Conservation (phyloP, 1,284 basidiomycete genomes). For the Tilletiopsis washingtonensis region DNA sequence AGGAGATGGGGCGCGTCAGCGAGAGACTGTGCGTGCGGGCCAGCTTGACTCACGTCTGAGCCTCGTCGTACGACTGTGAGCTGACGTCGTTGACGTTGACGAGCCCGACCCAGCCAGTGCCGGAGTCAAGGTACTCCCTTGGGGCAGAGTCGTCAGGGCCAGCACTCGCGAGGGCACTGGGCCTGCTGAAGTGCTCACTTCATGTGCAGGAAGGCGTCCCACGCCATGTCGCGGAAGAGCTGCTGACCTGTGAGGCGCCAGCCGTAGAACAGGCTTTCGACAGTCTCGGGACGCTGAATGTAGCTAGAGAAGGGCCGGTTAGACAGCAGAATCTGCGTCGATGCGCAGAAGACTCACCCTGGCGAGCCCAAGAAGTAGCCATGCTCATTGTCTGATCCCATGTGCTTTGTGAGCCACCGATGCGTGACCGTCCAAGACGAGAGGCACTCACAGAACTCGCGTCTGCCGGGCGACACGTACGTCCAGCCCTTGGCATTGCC, state of each 20-base stretch:
- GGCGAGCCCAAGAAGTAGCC: conserved; percentile 4
- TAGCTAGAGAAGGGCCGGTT: too few species aligned
- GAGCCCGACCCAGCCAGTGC: conserved; percentile 13
- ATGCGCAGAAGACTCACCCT: too few species aligned
- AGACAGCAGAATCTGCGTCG: too few species aligned
- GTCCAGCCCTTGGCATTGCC: conserved; percentile 1
- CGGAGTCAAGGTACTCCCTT: conserved; percentile 61
- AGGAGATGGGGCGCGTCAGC: neutral
- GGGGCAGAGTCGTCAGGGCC: too few species aligned
- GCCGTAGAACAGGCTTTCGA: conserved; percentile 29
- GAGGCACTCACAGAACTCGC: too few species aligned
- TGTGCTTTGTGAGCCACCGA: too few species aligned
- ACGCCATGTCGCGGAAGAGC: conserved; percentile 66
- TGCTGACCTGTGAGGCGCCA: conserved; percentile 36
- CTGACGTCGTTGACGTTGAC: conserved; percentile 15
- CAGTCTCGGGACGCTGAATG: conserved; percentile 16
- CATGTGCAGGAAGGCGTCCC: conserved; percentile 81
- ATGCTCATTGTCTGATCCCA: conserved; percentile 4
- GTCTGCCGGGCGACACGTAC: neutral
- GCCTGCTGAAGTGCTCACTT: too few species aligned
- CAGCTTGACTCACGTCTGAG: neutral
- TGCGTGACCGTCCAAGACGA: too few species aligned
- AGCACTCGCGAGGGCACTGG: too few species aligned
- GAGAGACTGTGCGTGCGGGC: too few species aligned
- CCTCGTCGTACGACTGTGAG: neutral